Conservation (phyloP, 306 rosid species). For the Sesbania bispinosa region DNA sequence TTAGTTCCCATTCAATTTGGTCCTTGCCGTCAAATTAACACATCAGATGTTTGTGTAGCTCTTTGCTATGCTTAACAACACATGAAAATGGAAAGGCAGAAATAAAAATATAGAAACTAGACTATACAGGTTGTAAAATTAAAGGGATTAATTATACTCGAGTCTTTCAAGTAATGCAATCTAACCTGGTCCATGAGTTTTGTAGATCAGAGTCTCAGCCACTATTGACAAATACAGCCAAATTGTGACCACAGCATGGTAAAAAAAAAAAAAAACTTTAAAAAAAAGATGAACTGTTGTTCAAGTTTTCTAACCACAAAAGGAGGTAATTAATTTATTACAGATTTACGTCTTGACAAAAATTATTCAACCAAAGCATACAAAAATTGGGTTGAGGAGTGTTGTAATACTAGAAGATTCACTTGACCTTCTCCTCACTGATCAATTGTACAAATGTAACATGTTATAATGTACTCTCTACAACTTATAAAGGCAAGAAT, state of each 20-base stretch:
- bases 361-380: constrained; percentile 1
- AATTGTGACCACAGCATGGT: not conserved
- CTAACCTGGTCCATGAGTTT: not conserved
- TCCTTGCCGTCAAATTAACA: constrained; percentile 13
- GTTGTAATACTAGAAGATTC: not conserved
- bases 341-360: constrained; percentile 13
- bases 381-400: not conserved
- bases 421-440: constrained; percentile 10
- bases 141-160: not conserved
- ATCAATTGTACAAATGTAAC: constrained; percentile 13
- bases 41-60: not conserved
- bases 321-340: not conserved
- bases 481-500: constrained; percentile 6
- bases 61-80: constrained; percentile 3
- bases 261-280: not conserved
- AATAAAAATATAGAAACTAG: not conserved
- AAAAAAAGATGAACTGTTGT: not conserved
- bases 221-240: not conserved
- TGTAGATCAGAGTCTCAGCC: not conserved
- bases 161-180: constrained; percentile 10
- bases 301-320: not conserved
- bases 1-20: constrained; percentile 6
- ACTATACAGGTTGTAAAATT: not conserved
- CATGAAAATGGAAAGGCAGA: constrained; percentile 15
- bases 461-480: not conserved